These are phyloP conservation scores for Luvunga scandens DNA, from an alignment of 345 rosid genomes.

Conservation along the genomic window DNA sequence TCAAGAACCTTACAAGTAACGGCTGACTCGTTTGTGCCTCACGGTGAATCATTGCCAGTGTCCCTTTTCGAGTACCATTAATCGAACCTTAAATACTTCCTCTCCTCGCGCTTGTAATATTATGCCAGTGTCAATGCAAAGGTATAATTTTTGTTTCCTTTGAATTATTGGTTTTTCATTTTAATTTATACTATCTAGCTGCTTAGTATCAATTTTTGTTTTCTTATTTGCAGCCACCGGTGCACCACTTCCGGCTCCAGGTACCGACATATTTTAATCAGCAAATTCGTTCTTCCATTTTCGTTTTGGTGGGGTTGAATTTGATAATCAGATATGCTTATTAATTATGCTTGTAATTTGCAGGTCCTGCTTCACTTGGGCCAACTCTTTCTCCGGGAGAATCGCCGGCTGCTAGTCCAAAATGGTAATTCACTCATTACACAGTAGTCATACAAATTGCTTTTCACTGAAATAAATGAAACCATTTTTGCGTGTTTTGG, in stretches of 20 bases:
- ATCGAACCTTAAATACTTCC: constrained; percentile 67
- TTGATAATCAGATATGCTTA: not conserved
- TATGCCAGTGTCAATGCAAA: constrained; percentile 79
- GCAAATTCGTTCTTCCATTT: not conserved
- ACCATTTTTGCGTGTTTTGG: not conserved
- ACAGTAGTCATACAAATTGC: not conserved
- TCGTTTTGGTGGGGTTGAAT: not conserved
- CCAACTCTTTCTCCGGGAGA: constrained; percentile 45
- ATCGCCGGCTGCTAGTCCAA: constrained; percentile 46
- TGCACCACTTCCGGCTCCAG: constrained; percentile 78
- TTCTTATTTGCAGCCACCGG: constrained; percentile 42
- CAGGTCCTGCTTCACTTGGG: constrained; percentile 57
- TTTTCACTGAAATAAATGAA: not conserved
- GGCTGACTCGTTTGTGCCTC: constrained; percentile 75
- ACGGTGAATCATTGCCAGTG: constrained; percentile 54
- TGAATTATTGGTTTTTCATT: not conserved
- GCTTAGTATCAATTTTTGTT: constrained; percentile 3
- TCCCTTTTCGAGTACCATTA: constrained; percentile 75
- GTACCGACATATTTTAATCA: constrained; percentile 22
- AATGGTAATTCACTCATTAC: constrained; percentile 31
- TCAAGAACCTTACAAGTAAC: constrained; percentile 50
- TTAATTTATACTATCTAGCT: not conserved
- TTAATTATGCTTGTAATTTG: not conserved
- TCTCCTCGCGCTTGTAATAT: constrained; percentile 87
- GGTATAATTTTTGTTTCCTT: constrained; percentile 22